phyloP scores from a whole-genome alignment of 768 basidiomycete species.

The Suillus subluteus region DNA sequence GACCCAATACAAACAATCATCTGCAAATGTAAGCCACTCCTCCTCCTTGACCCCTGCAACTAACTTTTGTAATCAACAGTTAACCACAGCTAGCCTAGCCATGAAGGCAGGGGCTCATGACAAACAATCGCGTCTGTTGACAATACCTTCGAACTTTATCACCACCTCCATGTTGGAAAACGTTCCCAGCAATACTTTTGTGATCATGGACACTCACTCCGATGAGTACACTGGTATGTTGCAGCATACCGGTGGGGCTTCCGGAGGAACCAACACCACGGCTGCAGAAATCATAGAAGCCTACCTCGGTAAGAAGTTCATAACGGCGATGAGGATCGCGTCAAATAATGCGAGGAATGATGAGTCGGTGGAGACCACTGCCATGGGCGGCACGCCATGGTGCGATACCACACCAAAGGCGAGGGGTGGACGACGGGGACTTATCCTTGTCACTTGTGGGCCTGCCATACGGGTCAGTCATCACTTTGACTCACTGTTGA shows the following conservation, averaged over 20 bases:
- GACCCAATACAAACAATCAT: not conserved
- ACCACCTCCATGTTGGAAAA: not conserved
- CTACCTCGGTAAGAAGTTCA: not conserved
- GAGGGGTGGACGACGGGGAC: not conserved
- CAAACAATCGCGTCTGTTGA: not conserved
- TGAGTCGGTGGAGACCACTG: not conserved
- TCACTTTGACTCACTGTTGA: not conserved
- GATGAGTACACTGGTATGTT: not conserved
- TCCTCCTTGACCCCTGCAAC: too few relatives aligned
- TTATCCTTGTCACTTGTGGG: not conserved
- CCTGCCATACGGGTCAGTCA: not conserved
- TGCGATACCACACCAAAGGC: not conserved
- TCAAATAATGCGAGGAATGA: not conserved
- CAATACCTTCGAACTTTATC: too few relatives aligned
- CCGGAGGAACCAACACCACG: not conserved
- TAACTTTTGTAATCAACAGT: not conserved
- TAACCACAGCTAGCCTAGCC: too few relatives aligned
- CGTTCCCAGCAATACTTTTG: not conserved
- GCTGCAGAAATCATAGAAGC: not conserved
- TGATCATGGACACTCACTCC: not conserved
- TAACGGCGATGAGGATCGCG: not conserved
- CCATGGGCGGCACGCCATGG: not conserved
- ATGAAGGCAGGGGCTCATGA: too few relatives aligned
- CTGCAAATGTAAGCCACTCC: not conserved
- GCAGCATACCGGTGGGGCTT: not conserved